These are phyloP conservation scores for Arthromyces matolae DNA, from an alignment of 768 basidiomycete genomes.

Conservation along the genomic window DNA sequence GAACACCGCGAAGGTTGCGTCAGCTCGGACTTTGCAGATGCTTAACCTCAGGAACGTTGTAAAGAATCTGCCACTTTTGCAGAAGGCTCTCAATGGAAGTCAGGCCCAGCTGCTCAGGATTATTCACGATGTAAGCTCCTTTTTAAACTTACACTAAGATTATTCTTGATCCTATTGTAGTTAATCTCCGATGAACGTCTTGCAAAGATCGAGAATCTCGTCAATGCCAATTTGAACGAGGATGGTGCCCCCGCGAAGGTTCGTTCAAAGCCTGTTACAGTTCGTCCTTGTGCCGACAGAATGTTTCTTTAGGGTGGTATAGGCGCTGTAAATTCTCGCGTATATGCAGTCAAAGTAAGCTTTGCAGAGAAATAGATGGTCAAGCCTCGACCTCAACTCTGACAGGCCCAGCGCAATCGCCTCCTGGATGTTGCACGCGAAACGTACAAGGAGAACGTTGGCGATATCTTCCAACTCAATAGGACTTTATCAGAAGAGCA, in stretches of 20 bases:
- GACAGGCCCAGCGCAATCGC: slow-evolving; percentile 70
- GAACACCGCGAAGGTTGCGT: slow-evolving; percentile 58
- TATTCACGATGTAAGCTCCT: slow-evolving; percentile 50
- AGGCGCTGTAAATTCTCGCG: slow-evolving; percentile 69
- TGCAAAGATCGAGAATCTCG: slow-evolving; percentile 52
- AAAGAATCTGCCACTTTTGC: slow-evolving; percentile 59
- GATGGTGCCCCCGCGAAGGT: slow-evolving; percentile 62
- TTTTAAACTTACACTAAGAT: not conserved
- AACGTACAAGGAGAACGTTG: slow-evolving; percentile 90
- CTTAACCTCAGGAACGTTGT: slow-evolving; percentile 75
- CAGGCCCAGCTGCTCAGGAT: slow-evolving; percentile 59
- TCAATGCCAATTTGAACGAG: slow-evolving; percentile 71
- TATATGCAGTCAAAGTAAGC: slow-evolving; percentile 75
- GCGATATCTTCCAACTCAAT: slow-evolving; percentile 76
- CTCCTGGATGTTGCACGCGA: slow-evolving; percentile 93
- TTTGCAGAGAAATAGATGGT: not conserved
- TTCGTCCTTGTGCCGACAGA: not conserved
- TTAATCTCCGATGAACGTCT: slow-evolving; percentile 77
- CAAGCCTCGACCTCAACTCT: not conserved
- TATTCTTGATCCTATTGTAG: slow-evolving; percentile 34
- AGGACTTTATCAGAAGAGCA: slow-evolving; percentile 57
- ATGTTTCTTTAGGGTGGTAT: slow-evolving; percentile 56
- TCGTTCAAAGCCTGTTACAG: too few species aligned
- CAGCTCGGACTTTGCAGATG: slow-evolving; percentile 71
- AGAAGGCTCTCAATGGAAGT: slow-evolving; percentile 55